Conservation (phyloP, 208 protist genomes). For the Willaertia magna region DNA sequence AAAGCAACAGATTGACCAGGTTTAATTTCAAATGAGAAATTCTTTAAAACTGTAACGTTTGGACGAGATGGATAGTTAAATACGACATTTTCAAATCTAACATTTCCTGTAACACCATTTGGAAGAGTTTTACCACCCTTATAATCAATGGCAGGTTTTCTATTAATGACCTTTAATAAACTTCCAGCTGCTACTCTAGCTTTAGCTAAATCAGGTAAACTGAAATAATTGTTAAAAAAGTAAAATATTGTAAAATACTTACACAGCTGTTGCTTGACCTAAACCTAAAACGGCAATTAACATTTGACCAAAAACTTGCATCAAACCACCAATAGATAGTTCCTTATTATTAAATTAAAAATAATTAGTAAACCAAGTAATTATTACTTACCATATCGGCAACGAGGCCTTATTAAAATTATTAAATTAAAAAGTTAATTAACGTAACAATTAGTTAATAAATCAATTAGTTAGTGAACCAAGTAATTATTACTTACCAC, state of each 20-base stretch:
- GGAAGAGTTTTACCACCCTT: background rate
- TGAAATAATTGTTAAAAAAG: too few relatives aligned
- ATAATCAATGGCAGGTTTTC: background rate
- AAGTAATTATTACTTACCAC: background rate
- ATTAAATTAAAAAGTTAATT: too few relatives aligned
- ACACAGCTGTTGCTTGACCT: too few relatives aligned
- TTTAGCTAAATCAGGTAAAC: background rate
- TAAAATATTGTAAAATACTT: too few relatives aligned
- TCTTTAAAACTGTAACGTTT: background rate
- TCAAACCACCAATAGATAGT: background rate
- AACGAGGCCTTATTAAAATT: too few relatives aligned
- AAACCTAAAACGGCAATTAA: background rate
- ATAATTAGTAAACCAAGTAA: background rate
- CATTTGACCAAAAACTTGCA: background rate
- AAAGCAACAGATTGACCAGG: constrained; percentile 36
- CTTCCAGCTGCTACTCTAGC: background rate
- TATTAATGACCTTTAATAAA: background rate
- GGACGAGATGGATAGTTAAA: constrained; percentile 4
- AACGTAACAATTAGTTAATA: too few relatives aligned
- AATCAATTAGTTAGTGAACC: too few relatives aligned
- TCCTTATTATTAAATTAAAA: background rate
- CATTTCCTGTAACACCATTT: constrained; percentile 19
- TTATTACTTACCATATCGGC: background rate
- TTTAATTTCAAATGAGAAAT: background rate
- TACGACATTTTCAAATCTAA: constrained; percentile 16